These are phyloP conservation scores for Sonneratia alba DNA, from an alignment of 345 rosid genomes.

Conservation along the genomic window DNA sequence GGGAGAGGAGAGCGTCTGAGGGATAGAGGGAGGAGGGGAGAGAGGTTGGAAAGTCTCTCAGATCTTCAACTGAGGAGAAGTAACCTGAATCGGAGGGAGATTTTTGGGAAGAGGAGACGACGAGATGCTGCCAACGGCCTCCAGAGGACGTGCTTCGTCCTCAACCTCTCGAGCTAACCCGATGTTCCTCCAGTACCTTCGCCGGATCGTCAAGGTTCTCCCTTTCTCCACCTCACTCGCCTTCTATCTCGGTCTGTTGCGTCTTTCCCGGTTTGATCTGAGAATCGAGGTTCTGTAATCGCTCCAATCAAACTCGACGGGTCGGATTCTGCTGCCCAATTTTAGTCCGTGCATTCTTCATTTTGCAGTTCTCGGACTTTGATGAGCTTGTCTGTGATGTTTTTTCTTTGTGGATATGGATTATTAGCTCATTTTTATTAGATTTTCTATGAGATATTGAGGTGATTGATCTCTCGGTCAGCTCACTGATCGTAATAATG, in stretches of 20 bases:
- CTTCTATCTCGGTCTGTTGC: conserved; percentile 22
- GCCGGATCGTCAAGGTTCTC: conserved; percentile 90
- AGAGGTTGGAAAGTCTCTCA: neutral
- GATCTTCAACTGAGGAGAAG: conserved; percentile 6
- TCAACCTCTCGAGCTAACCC: conserved; percentile 61
- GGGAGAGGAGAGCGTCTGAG: conserved; percentile 8
- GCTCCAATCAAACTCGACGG: neutral
- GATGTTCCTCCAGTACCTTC: conserved; percentile 73
- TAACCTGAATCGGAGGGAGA: neutral
- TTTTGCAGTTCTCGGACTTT: neutral
- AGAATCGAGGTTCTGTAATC: neutral
- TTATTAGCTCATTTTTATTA: neutral
- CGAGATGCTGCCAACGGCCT: conserved; percentile 73
- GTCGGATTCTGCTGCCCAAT: neutral
- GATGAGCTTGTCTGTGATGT: neutral
- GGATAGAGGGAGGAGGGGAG: neutral
- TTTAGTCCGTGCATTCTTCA: neutral
- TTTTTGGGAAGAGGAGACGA: neutral
- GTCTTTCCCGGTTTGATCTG: neutral
- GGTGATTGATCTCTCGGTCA: neutral
- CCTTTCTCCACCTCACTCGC: conserved; percentile 7
- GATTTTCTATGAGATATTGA: neutral
- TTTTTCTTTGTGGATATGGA: neutral
- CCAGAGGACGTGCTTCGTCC: conserved; percentile 70
- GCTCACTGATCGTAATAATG: neutral